These are phyloP conservation scores for Jaenimonas drosophilae DNA, from an alignment of 208 protist species.

Conservation along the genomic window DNA sequence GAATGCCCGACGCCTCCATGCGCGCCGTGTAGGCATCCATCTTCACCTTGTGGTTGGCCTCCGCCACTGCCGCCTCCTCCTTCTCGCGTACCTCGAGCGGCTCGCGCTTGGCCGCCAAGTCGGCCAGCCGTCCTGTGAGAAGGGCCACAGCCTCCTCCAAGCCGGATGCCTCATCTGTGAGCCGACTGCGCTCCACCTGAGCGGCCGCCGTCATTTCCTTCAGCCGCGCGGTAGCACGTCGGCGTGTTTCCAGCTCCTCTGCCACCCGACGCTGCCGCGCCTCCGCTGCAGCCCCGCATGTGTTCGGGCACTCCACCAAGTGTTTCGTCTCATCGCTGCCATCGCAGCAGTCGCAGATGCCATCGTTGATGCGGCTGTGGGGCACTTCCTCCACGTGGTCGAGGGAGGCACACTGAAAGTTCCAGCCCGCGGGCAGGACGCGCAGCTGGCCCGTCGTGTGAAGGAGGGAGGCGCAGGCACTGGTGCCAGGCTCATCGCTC, in stretches of 20 bases:
- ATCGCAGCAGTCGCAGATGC: conserved; percentile 92
- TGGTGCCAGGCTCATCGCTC: conserved; percentile 91
- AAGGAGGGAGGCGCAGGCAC: conserved; percentile 31
- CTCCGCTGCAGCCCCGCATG: conserved; percentile 31
- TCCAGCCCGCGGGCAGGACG: conserved; percentile 8
- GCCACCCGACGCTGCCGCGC: conserved; percentile 12
- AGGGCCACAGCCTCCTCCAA: conserved; percentile 8
- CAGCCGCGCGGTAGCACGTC: no score
- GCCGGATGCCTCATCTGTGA: conserved; percentile 7
- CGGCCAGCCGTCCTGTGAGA: conserved; percentile 4
- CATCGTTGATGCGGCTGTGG: conserved; percentile 84
- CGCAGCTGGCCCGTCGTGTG: conserved; percentile 2
- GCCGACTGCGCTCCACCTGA: no score
- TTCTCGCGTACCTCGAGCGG: conserved; percentile 14
- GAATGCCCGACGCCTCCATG: conserved; percentile 1
- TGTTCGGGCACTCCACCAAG: conserved; percentile 36
- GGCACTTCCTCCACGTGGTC: conserved; percentile 43
- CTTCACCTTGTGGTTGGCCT: conserved; percentile 9
- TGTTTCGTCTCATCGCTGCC: conserved; percentile 79
- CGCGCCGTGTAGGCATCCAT: conserved; percentile 1
- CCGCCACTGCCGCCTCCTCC: conserved; percentile 17
- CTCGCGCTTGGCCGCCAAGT: conserved; percentile 5
- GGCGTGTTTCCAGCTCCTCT: conserved; percentile 15
- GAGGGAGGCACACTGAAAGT: conserved; percentile 82
- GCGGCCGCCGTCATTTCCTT: no score